Evolutionary conservation across 2,329 filamentous ascomycete species (phyloP), one percentile per base, ranked within the genome.

Genomic region (Aspergillus quadrilineatus): DNA sequence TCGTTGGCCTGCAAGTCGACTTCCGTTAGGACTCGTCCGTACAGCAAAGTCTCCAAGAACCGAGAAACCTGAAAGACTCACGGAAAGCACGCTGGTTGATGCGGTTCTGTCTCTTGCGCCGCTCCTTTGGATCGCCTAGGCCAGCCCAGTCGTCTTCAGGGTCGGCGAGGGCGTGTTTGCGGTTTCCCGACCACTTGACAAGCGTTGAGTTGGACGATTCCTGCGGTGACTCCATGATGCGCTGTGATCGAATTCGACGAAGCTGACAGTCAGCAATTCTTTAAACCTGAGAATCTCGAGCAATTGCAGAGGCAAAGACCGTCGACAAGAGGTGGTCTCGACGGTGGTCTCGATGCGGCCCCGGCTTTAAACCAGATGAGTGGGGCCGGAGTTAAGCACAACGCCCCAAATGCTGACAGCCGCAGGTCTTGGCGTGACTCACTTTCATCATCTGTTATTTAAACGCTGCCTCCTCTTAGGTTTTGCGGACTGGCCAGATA

Each of bases 81-180:
- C 68, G 62, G 51, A 62, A 65, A n/a, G 67, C 67, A 42, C 68
- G 56, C 56, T 71, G 68, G 32, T 71, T 71, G 28, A 71, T 58
- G 17, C 68, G 63, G 46, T 71, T 71, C 51, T 71, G 68, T 41
- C 62, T 61, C 41, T 64, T 59, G n/a, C 68, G 63, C 3, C 68
- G 60, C 51, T 69, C 67, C 41, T 60, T 60, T 5, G 63, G 60
- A 44, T 70, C 67, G 6, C 59, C 65, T 7, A 68, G 53, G 6
- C 64, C 65, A 10, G 59, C 47, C 68, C 68, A 69, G n/a, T 66
- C 57, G 51, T 69, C 68, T 6, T 45, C 45, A 8, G 26, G 9
- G 9, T 55, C 39, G 29, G 26, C 53, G 5, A 37, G 29, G 15
- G 14, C 17, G 7, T 34, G n/a, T 53, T 29, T 17, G 36, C 22